These are phyloP conservation scores for Metschnikowia shivogae DNA, from an alignment of 805 yeast species.

Conservation along the genomic window DNA sequence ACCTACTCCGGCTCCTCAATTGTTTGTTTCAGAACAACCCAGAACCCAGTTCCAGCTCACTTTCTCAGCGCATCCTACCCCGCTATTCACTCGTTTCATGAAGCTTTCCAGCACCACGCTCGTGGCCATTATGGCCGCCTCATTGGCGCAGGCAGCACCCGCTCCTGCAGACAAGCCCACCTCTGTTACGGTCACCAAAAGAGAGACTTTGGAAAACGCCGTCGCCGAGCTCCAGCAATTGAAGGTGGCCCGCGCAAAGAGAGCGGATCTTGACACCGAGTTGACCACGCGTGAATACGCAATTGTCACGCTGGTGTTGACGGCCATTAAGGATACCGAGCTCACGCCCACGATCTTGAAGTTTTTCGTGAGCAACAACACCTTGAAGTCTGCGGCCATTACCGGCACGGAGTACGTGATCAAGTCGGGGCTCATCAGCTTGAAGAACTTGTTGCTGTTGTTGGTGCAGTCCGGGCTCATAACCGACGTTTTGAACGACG, in stretches of 20 bases:
- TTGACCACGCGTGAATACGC: slow-evolving; percentile 35
- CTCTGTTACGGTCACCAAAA: slow-evolving; percentile 4
- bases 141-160: slow-evolving; percentile 34
- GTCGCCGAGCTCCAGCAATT: slow-evolving; percentile 22
- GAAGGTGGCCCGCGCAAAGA: slow-evolving; percentile 22
- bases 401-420: slow-evolving; percentile 22
- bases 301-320: slow-evolving; percentile 38
- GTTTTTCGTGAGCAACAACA: slow-evolving; percentile 27
- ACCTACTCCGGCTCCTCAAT: too few species aligned
- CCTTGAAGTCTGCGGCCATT: slow-evolving; percentile 22
- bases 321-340: slow-evolving; percentile 33
- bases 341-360: slow-evolving; percentile 34
- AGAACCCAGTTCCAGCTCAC: too few species aligned
- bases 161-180: slow-evolving; percentile 16
- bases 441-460: slow-evolving; percentile 30
- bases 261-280: slow-evolving; percentile 26
- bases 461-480: slow-evolving; percentile 37
- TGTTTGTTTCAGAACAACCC: too few species aligned
- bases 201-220: slow-evolving; percentile 21
- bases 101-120: slow-evolving; percentile 29
- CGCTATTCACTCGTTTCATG: slow-evolving; percentile 17
- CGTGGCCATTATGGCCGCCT: slow-evolving; percentile 25
- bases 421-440: slow-evolving; percentile 30
- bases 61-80: too few species aligned
- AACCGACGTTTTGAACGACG: slow-evolving; percentile 29